Base-by-base conservation (phyloP, 2,329 filamentous ascomycete genomes). In the Colletotrichum agaves region DNA sequence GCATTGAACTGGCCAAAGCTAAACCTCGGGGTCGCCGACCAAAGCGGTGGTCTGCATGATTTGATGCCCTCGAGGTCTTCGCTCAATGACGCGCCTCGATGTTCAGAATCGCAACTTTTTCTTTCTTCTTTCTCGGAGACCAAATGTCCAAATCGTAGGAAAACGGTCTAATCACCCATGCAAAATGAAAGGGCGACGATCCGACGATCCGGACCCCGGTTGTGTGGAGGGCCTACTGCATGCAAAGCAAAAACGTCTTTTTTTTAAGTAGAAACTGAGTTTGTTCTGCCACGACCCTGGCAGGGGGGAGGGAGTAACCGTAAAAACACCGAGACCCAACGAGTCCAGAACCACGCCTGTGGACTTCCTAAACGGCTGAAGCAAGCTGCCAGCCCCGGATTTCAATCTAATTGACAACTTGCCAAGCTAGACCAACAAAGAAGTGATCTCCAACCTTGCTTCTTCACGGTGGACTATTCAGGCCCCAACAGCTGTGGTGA, bases 321-420 rank as follows among this genome's bases (percentile, higher is more conserved):
- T 3, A 37, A 27, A 31, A 50, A 39, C 10, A 60, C 27, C 56
- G 21, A 35, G 5, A 21, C 47, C 47, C n/a, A n/a, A n/a, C n/a
- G 31, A 33, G 47, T 50, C 50, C n/a, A 21, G 15, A 27, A 41
- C 23, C 13, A 41, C 17, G 52, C 27, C 23, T 6, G 35, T n/a
- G 17, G 19, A 17, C 19, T 59, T 19, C 56, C 43, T 11, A 12
- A 59, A 19, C 13, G 23, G 37, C 43, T 27, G 10, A 37, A 59
- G 56, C 43, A 35, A 59, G 31, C 43, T 46, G 27, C 12, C 39
- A 31, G n/a, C 57, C 57, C 44, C 58, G 27, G 58, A 50, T 52
- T 17, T 43, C 58, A 61, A 52, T 61, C 44, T 61, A 61, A 35
- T 43, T 61, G 58, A 44, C 46, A 52, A 61, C 21, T n/a, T 33